Evolutionary conservation across 179 eudicot species (phyloP), one percentile per base, ranked within the genome.

Genomic region (Vitellaria paradoxa): DNA sequence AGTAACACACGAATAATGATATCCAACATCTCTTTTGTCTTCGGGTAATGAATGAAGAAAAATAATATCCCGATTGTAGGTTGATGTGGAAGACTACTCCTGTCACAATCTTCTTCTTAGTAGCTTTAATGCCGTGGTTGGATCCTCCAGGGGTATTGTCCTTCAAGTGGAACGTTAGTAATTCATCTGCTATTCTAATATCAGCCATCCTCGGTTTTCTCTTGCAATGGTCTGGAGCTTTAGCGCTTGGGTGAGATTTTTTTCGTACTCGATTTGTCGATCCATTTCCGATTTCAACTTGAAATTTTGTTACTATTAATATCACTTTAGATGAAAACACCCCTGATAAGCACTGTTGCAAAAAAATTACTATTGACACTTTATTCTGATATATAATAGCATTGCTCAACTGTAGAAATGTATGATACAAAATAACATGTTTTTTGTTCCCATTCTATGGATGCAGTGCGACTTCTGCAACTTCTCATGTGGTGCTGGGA

Each of bases 21-120:
- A n/a, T 30, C 37, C 37, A 30, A 30, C 37, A 30, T 30, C 37
- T 30, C 37, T 30, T 30, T 30, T 30, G 37, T 30, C n/a, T 30
- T 30, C 37, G 37, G 37, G 1, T 30, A 30, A 30, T 30, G 37
- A 30, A 30, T 30, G 37, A 1, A 30, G 37, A 30, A 30, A 30
- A 30, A 30, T 30, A 30, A 30, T 30, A 30, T 50, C 64, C 9
- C 68, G 3, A 15, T 17, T 81, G 83, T 82, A 94, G 98, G 85
- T 82, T 94, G 87, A 94, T 94, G 98, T 94, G 98, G 98, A 91
- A 86, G 85, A 94, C 97, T n/a, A 94, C 98, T 26, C 98, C 98
- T 0, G 83, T 93, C 9, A 91, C 97, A 5, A 77, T 94, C 23
- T 91, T 94, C 85, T 93, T 93, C 89, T 82, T 94, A 73, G 59